Conservation (phyloP, 2,329 filamentous ascomycete species). For the Curvularia sp. region DNA sequence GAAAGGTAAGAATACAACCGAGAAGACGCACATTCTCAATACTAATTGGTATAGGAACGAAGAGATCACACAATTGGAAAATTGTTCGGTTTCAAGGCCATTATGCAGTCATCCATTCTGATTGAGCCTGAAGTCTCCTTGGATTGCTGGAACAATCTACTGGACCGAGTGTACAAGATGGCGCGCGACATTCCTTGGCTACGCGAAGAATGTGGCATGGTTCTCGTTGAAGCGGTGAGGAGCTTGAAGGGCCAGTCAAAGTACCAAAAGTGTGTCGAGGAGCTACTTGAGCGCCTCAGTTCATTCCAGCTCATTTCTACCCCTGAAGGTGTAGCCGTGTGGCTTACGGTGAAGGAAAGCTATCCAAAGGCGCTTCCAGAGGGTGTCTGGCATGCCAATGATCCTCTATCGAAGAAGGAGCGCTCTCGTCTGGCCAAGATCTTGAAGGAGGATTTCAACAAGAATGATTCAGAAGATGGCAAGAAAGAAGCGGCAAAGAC, state of each 20-base stretch:
- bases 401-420: constrained; percentile 75
- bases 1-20: constrained; percentile 54
- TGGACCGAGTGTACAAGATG: constrained; percentile 75
- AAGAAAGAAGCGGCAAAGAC: constrained; percentile 61
- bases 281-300: constrained; percentile 68
- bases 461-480: constrained; percentile 57
- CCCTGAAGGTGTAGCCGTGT: constrained; percentile 87
- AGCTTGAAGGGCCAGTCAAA: constrained; percentile 55
- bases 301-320: constrained; percentile 75
- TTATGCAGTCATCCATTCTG: constrained; percentile 79
- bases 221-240: constrained; percentile 75
- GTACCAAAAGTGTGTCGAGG: constrained; percentile 65
- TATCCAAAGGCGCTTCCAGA: constrained; percentile 70
- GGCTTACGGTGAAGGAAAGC: constrained; percentile 72
- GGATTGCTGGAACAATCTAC: constrained; percentile 68
- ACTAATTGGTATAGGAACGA: constrained; percentile 70
- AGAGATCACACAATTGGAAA: constrained; percentile 85
- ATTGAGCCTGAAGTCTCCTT: constrained; percentile 64
- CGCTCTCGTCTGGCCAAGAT: constrained; percentile 74
- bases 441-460: constrained; percentile 74
- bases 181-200: constrained; percentile 87
- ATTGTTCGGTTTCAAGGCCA: constrained; percentile 84
- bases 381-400: constrained; percentile 74
- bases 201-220: constrained; percentile 83
- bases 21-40: constrained; percentile 3